These are phyloP conservation scores for Picea glauca DNA, from an alignment of 75 land plant species.

Conservation along the genomic window DNA sequence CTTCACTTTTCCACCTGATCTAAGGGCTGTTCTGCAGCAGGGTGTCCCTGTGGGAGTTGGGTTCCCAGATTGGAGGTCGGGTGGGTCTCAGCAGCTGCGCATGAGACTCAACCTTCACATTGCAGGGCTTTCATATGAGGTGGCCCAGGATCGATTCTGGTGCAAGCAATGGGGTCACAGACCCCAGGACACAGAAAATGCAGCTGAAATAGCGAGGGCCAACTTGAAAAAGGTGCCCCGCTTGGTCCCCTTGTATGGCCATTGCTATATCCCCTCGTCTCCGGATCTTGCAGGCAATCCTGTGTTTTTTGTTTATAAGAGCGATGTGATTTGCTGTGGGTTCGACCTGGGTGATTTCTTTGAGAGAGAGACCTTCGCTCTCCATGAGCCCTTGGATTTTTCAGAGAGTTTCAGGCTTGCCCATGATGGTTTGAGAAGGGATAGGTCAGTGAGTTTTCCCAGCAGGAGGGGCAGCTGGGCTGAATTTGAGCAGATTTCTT, in stretches of 20 bases:
- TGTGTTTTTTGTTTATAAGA: slow-evolving; percentile 40
- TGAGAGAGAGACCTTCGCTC: neutral
- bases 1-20: slow-evolving; percentile 90
- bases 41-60: slow-evolving; percentile 82
- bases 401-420: slow-evolving; percentile 1
- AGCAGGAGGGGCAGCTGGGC: neutral
- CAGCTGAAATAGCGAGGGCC: slow-evolving; percentile 48
- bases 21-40: slow-evolving; percentile 66
- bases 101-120: slow-evolving; percentile 55
- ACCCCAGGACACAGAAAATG: slow-evolving; percentile 56
- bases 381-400: neutral
- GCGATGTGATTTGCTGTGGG: slow-evolving; percentile 29
- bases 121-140: slow-evolving; percentile 62
- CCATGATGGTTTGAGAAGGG: neutral
- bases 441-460: neutral
- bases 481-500: neutral
- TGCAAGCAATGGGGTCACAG: slow-evolving; percentile 71
- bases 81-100: slow-evolving; percentile 40
- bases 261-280: slow-evolving; percentile 50
- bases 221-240: slow-evolving; percentile 51
- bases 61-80: slow-evolving; percentile 92
- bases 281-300: slow-evolving; percentile 65
- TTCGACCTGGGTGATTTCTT: slow-evolving; percentile 58
- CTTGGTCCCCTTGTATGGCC: slow-evolving; percentile 46
- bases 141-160: slow-evolving; percentile 62